These are phyloP conservation scores for Plenodomus biglobosus DNA, from an alignment of 2,329 filamentous ascomycete genomes.

Conservation along the genomic window DNA sequence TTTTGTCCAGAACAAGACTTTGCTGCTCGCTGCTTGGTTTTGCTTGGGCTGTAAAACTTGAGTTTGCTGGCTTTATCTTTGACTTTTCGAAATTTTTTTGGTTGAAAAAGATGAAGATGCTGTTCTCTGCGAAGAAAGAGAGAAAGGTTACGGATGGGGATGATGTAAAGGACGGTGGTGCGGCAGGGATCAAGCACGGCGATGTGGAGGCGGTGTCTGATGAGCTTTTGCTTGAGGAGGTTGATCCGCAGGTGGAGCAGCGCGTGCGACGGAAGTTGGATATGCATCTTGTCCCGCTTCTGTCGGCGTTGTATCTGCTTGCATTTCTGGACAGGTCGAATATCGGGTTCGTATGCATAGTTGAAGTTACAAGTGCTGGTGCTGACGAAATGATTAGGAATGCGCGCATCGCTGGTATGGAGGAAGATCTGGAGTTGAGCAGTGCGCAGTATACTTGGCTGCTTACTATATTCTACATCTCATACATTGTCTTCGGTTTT, in stretches of 20 bases:
- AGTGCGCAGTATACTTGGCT: constrained; percentile 38
- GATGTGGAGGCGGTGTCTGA: constrained; percentile 8
- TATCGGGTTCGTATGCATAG: constrained; percentile 33
- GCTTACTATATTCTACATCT: constrained; percentile 45
- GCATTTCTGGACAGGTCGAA: constrained; percentile 44
- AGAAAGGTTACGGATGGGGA: not conserved
- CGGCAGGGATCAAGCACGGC: constrained; percentile 1
- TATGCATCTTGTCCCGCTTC: constrained; percentile 34
- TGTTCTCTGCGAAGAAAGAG: not conserved
- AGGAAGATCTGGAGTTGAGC: constrained; percentile 33
- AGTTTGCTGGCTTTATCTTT: too few species aligned
- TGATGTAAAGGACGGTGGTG: not conserved
- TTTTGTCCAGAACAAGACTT: not conserved
- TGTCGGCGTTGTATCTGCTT: constrained; percentile 39
- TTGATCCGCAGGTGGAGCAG: constrained; percentile 27
- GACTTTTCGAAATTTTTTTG: not conserved
- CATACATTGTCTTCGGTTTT: constrained; percentile 43
- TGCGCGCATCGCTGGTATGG: constrained; percentile 47
- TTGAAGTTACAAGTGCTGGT: not conserved
- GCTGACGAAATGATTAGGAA: constrained; percentile 26
- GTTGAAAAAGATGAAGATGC: not conserved
- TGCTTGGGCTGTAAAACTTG: too few species aligned
- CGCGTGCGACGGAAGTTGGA: constrained; percentile 36
- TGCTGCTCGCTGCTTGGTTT: too few species aligned
- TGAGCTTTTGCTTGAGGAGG: not conserved